Conservation (phyloP, 345 rosid species). For the Rhodamnia rubescens region DNA sequence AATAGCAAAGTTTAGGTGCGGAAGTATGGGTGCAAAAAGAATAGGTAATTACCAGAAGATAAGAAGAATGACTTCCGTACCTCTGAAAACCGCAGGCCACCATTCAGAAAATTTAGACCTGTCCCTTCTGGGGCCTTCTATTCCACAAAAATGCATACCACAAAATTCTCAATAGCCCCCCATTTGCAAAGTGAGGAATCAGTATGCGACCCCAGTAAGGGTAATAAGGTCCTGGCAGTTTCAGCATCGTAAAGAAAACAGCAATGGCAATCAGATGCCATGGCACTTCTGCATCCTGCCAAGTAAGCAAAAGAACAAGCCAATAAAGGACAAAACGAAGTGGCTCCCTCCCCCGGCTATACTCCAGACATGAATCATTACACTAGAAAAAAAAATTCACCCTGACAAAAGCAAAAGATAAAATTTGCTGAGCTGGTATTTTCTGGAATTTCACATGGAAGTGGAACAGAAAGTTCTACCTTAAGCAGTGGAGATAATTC, state of each 20-base stretch:
- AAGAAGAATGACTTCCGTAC: not conserved
- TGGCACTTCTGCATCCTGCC: slow-evolving; percentile 77
- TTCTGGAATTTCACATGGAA: not conserved
- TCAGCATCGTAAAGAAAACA: slow-evolving; percentile 45
- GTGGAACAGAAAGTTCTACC: slow-evolving; percentile 23
- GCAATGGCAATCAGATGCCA: slow-evolving; percentile 76
- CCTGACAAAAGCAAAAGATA: not conserved
- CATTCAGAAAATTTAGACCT: not conserved
- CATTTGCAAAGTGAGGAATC: slow-evolving; percentile 80
- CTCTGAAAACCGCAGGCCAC: not conserved
- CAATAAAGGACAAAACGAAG: not conserved
- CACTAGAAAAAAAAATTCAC: not conserved
- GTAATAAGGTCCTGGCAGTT: slow-evolving; percentile 76
- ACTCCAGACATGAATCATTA: not conserved
- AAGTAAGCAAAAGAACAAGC: not conserved
- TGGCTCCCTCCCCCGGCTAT: not conserved
- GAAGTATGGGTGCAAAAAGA: not conserved
- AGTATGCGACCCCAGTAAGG: slow-evolving; percentile 82
- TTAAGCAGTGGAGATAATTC: slow-evolving; percentile 64
- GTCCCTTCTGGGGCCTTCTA: slow-evolving; percentile 29
- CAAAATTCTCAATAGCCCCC: slow-evolving; percentile 48
- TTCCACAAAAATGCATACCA: slow-evolving; percentile 52
- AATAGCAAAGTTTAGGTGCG: not conserved
- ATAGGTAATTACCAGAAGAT: not conserved
- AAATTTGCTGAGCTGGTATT: not conserved